Conservation (phyloP, 768 basidiomycete species). For the Rhodotorula paludigena region DNA sequence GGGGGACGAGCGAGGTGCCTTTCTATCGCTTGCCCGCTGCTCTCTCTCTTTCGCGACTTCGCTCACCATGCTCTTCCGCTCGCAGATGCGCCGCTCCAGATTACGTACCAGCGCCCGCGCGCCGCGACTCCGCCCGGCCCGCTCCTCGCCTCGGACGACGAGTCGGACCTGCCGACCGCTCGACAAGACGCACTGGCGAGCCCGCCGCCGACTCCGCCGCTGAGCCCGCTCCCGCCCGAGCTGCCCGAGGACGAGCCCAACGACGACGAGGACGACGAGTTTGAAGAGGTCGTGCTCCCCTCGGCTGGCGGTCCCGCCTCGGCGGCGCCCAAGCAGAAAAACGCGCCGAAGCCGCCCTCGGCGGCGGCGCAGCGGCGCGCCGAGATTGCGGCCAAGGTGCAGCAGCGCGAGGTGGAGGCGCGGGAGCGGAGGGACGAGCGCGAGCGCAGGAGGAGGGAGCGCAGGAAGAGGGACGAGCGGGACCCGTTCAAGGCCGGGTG, state of each 20-base stretch:
- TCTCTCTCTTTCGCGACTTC: no score
- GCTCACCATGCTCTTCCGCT: no score
- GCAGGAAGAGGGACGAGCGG: not conserved
- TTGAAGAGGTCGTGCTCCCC: slow-evolving; percentile 24
- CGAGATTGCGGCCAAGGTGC: not conserved
- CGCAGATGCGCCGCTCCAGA: not conserved
- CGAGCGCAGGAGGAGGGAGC: slow-evolving; percentile 9
- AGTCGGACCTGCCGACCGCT: not conserved
- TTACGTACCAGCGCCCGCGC: slow-evolving; percentile 10
- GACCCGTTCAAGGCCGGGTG: slow-evolving; percentile 19
- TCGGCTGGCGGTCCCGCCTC: not conserved
- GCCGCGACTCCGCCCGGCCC: not conserved
- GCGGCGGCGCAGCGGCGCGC: not conserved
- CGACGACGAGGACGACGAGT: slow-evolving; percentile 22
- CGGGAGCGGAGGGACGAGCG: not conserved
- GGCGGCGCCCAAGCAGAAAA: not conserved
- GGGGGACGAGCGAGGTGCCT: no score
- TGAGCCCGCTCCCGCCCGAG: not conserved
- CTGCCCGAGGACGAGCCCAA: not conserved
- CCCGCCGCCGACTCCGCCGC: slow-evolving; percentile 10
- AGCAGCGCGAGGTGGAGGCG: not conserved
- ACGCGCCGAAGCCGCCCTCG: not conserved
- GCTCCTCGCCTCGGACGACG: slow-evolving; percentile 21
- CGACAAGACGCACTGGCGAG: slow-evolving; percentile 2
- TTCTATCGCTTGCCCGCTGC: not conserved